Base-by-base conservation (phyloP, 2,329 filamentous ascomycete species). In the Hypoxylon sp. region DNA sequence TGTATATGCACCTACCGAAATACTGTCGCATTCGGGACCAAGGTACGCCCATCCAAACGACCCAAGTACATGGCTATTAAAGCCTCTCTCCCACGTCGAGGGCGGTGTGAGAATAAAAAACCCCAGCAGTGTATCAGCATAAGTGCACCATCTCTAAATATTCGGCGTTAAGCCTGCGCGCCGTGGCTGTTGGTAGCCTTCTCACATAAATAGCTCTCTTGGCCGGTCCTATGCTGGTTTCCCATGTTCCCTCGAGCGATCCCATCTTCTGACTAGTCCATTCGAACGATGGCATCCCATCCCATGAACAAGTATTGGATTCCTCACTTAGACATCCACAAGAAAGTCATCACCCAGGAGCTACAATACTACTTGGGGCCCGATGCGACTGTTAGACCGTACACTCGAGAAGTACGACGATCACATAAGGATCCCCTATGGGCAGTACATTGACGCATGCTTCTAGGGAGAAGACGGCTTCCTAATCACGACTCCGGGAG, bases 281-380 rank as follows among this genome's bases (percentile, higher is more conserved):
- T 37, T 65, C 51, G 54, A 55, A 76, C 66, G 37, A 79, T 79
- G 73, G 76, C 77, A 50, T 77, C 76, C n/a, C 66, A 69, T 51
- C 68, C 74, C 54, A 81, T 85, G 78, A 87, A 87, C 75, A 81
- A 79, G 71, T 88, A 87, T 75, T 88, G 85, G 85, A 87, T 88
- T 62, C 84, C 85, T 13, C 81, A 85, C 62, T 75, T 82, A 63
- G 84, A 87, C 59, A 88, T 88, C 71, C 84, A 86, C 75, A 87
- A 85, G 70, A 87, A 83, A 67, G 81, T 87, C 67, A 87, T 88
- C 70, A 86, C 81, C 22, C 80, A 85, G 64, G 83, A 87, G 64
- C 80, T 88, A 56, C 85, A 85, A 66, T 86, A 80, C 61, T 85
- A 86, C 70, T 80, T 88, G 39, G 86, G 86, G 4, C 85, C 85